Conservation (phyloP, 148 eudicot genomes). For the Cornus kousa region DNA sequence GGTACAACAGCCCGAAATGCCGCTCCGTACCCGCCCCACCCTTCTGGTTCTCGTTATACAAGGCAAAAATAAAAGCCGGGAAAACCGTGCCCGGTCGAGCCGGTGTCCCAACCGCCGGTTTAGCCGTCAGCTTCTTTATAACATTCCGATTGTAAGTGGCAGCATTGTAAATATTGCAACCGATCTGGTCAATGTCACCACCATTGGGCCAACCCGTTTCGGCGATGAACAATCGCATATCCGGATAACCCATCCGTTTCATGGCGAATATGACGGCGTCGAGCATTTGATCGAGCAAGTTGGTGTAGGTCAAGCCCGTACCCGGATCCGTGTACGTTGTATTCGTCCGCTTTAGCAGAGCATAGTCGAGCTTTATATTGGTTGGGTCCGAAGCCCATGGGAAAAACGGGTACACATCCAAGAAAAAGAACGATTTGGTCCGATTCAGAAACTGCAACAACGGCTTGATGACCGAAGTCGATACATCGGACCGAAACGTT, state of each 20-base stretch:
- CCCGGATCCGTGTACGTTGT: constrained; percentile 53
- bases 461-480: constrained; percentile 51
- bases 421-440: constrained; percentile 82
- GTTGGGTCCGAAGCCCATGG: constrained; percentile 54
- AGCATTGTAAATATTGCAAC: constrained; percentile 71
- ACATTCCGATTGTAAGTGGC: constrained; percentile 80
- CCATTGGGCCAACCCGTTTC: constrained; percentile 97
- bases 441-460: constrained; percentile 62
- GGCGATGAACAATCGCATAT: constrained; percentile 55
- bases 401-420: constrained; percentile 78
- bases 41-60: constrained; percentile 83
- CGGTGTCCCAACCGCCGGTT: constrained; percentile 76
- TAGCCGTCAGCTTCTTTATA: constrained; percentile 50
- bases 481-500: constrained; percentile 53
- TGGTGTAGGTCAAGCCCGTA: constrained; percentile 52
- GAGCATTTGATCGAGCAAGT: constrained; percentile 81
- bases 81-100: constrained; percentile 67
- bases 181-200: constrained; percentile 76
- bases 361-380: constrained; percentile 64
- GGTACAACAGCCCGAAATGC: constrained; percentile 76
- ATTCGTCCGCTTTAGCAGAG: constrained; percentile 41
- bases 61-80: constrained; percentile 61
- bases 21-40: constrained; percentile 81
- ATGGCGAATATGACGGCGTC: constrained; percentile 69
- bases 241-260: constrained; percentile 60